phyloP scores from a whole-genome alignment of 2,329 filamentous ascomycete genomes.

The Penicillium griseofulvum region DNA sequence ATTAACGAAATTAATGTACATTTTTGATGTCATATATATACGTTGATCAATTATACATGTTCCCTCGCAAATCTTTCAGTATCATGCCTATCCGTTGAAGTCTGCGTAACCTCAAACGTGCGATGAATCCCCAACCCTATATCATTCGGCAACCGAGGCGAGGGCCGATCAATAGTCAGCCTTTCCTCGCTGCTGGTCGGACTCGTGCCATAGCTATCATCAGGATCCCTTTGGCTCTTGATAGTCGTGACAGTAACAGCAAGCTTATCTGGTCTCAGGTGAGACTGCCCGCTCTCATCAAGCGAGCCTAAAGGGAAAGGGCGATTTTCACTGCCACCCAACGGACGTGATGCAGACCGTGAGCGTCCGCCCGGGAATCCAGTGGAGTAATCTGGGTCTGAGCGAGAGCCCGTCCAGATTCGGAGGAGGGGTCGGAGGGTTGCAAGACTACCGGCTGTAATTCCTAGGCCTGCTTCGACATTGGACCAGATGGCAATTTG shows the following conservation, averaged over 20 bases:
- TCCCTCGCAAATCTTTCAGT: conserved; percentile 14
- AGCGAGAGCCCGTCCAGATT: conserved; percentile 23
- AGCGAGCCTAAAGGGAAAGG: conserved; percentile 28
- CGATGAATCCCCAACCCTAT: conserved; percentile 29
- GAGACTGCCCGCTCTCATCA: conserved; percentile 16
- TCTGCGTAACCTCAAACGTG: conserved; percentile 32
- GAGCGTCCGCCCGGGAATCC: conserved; percentile 17
- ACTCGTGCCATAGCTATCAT: conserved; percentile 19
- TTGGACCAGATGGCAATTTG: conserved; percentile 44
- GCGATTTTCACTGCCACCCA: conserved; percentile 15
- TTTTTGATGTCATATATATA: conserved; percentile 2
- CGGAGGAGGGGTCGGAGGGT: conserved; percentile 50
- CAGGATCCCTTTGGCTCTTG: conserved; percentile 21
- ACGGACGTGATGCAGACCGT: conserved; percentile 18
- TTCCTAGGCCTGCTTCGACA: conserved; percentile 37
- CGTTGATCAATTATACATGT: conserved; percentile 20
- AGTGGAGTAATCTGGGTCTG: conserved; percentile 19
- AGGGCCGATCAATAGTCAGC: conserved; percentile 20
- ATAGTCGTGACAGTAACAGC: conserved; percentile 32
- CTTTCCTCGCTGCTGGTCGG: conserved; percentile 30
- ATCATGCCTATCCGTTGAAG: conserved; percentile 14
- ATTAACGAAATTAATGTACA: not conserved
- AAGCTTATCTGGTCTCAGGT: conserved; percentile 31
- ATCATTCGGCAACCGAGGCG: conserved; percentile 9
- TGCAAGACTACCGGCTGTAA: conserved; percentile 48